phyloP scores from a whole-genome alignment of 768 basidiomycete species.

The Kwoniella europaea region DNA sequence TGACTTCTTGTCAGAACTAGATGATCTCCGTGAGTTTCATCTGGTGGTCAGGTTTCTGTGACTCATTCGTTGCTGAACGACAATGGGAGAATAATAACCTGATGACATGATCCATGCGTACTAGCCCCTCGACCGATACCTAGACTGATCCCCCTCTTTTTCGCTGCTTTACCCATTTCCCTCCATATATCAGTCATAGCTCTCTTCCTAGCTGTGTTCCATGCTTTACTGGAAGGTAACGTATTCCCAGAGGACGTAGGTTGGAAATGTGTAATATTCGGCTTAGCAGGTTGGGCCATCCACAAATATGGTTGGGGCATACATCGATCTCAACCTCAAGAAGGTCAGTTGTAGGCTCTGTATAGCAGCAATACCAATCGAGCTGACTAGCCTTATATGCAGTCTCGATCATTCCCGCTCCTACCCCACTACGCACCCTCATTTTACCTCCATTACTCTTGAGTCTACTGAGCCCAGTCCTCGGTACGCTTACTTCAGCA shows the following conservation, averaged over 20 bases:
- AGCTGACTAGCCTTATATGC: background rate
- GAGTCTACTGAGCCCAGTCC: slow-evolving; percentile 85
- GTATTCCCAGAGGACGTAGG: slow-evolving; percentile 30
- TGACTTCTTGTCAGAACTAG: slow-evolving; percentile 77
- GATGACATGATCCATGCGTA: background rate
- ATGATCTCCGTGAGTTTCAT: slow-evolving; percentile 51
- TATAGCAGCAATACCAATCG: background rate
- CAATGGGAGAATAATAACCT: slow-evolving; percentile 1
- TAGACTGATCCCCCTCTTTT: slow-evolving; percentile 30
- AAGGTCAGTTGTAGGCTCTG: slow-evolving; percentile 1
- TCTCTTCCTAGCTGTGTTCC: slow-evolving; percentile 78
- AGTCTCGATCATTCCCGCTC: slow-evolving; percentile 32
- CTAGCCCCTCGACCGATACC: slow-evolving; percentile 40
- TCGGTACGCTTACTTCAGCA: slow-evolving; percentile 88
- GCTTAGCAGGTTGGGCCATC: slow-evolving; percentile 26
- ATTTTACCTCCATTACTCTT: slow-evolving; percentile 84
- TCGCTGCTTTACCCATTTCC: slow-evolving; percentile 65
- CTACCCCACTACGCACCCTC: slow-evolving; percentile 44
- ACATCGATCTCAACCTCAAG: slow-evolving; percentile 4
- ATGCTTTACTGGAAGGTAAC: slow-evolving; percentile 29
- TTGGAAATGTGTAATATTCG: slow-evolving; percentile 34
- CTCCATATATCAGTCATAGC: slow-evolving; percentile 83
- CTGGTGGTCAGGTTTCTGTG: background rate
- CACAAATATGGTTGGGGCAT: slow-evolving; percentile 41
- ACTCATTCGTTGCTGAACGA: background rate